These are phyloP conservation scores for Geosmithia putterillii DNA, from an alignment of 2,329 filamentous ascomycete genomes.

Conservation along the genomic window DNA sequence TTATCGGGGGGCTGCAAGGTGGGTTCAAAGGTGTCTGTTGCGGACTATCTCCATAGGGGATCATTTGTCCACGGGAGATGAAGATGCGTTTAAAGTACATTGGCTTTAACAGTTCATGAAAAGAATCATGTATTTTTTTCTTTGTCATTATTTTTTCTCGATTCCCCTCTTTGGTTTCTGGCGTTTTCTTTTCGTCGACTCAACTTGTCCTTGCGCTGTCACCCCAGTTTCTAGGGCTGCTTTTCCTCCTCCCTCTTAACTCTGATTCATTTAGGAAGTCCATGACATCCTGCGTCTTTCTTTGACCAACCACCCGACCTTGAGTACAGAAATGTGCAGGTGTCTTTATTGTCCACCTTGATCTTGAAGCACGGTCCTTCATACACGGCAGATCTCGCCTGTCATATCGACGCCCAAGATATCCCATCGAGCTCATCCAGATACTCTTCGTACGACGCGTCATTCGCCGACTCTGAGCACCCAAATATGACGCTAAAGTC, in stretches of 20 bases:
- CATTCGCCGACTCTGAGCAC: conserved; percentile 15
- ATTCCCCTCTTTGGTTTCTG: not conserved
- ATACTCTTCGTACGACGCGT: conserved; percentile 39
- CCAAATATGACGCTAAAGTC: conserved; percentile 40
- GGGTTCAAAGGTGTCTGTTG: not conserved
- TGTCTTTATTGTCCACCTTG: not conserved
- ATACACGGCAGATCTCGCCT: not conserved
- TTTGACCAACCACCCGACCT: not conserved
- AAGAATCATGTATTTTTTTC: not conserved
- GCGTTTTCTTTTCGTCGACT: not conserved
- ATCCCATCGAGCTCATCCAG: conserved; percentile 45
- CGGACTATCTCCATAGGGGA: too few species aligned
- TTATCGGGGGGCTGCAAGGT: not conserved
- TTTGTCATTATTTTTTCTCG: not conserved
- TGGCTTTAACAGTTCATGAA: not conserved
- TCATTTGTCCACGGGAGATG: not conserved
- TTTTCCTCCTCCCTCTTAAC: not conserved
- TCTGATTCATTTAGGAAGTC: not conserved
- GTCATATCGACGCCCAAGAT: conserved; percentile 22
- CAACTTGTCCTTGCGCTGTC: not conserved
- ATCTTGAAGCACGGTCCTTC: not conserved
- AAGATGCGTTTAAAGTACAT: not conserved
- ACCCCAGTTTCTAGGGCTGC: not conserved
- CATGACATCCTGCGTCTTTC: not conserved
- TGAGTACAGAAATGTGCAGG: not conserved